A percentile compares a stretch with the other conserved stretches of the same genome.
These are phyloP conservation scores for Withania somnifera DNA, from an alignment of 305 asterid species.

Conservation along the genomic window DNA sequence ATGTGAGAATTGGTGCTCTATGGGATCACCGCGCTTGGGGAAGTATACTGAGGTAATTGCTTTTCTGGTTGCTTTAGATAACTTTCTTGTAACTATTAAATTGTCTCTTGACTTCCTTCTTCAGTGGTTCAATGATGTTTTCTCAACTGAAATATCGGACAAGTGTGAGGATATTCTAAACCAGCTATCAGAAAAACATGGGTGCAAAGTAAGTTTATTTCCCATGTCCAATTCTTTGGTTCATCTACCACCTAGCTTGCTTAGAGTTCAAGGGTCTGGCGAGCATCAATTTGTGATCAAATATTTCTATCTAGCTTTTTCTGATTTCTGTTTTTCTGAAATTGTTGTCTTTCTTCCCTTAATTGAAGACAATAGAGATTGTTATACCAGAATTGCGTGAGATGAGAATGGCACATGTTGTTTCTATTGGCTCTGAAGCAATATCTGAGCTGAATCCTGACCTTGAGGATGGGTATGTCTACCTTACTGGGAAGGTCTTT, in stretches of 20 bases:
- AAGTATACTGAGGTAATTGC: constrained; percentile 73
- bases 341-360: constrained; percentile 16
- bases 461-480: constrained; percentile 73
- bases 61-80: background rate
- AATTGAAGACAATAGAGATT: constrained; percentile 61
- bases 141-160: constrained; percentile 64
- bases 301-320: background rate
- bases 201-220: constrained; percentile 52
- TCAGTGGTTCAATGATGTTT: constrained; percentile 98
- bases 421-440: constrained; percentile 80
- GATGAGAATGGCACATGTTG: constrained; percentile 81
- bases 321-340: background rate
- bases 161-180: constrained; percentile 76
- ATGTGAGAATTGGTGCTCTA: constrained; percentile 21
- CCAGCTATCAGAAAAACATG: constrained; percentile 55
- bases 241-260: background rate
- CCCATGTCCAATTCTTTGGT: no score
- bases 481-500: constrained; percentile 4
- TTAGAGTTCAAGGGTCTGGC: background rate
- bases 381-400: constrained; percentile 81
- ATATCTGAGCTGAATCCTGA: constrained; percentile 55
- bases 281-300: background rate
- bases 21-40: constrained; percentile 58
- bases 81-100: background rate
- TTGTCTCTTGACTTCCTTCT: constrained; percentile 3